Conservation (phyloP, 345 rosid species). For the Eucalyptus curtisii region DNA sequence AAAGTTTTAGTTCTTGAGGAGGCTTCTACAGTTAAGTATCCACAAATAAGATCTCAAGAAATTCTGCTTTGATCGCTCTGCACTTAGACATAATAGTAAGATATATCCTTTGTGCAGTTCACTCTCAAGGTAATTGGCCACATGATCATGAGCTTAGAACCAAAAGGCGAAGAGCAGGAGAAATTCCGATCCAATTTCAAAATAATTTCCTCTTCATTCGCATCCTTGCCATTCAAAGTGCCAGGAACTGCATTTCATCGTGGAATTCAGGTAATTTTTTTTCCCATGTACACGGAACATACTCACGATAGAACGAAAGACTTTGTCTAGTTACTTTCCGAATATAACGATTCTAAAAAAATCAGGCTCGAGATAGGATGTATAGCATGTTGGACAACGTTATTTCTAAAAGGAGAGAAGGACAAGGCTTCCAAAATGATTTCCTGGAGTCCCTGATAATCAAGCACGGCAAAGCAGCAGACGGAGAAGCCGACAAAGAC, state of each 20-base stretch:
- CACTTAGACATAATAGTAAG: not conserved
- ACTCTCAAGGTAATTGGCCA: slow-evolving; percentile 59
- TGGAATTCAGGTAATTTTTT: slow-evolving; percentile 34
- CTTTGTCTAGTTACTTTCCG: not conserved
- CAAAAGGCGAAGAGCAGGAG: slow-evolving; percentile 45
- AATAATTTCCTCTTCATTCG: slow-evolving; percentile 50
- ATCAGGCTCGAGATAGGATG: slow-evolving; percentile 58
- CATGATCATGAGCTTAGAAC: slow-evolving; percentile 73
- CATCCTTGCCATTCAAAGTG: slow-evolving; percentile 53
- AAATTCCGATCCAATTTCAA: slow-evolving; percentile 53
- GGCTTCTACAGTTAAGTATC: slow-evolving; percentile 52
- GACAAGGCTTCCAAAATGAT: slow-evolving; percentile 36
- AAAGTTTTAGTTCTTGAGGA: slow-evolving; percentile 45
- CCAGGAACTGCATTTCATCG: slow-evolving; percentile 53
- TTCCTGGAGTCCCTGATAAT: slow-evolving; percentile 48
- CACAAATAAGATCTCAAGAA: not conserved
- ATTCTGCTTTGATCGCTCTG: not conserved
- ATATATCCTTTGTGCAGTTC: slow-evolving; percentile 24
- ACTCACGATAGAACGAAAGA: not conserved
- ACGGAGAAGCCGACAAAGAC: slow-evolving; percentile 10
- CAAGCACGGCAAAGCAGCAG: slow-evolving; percentile 25
- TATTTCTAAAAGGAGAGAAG: slow-evolving; percentile 32
- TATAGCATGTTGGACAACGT: slow-evolving; percentile 35
- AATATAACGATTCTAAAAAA: not conserved
- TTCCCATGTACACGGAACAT: not conserved